Conservation (phyloP, 148 eudicot genomes). For the Tetragonia tetragonoides region DNA sequence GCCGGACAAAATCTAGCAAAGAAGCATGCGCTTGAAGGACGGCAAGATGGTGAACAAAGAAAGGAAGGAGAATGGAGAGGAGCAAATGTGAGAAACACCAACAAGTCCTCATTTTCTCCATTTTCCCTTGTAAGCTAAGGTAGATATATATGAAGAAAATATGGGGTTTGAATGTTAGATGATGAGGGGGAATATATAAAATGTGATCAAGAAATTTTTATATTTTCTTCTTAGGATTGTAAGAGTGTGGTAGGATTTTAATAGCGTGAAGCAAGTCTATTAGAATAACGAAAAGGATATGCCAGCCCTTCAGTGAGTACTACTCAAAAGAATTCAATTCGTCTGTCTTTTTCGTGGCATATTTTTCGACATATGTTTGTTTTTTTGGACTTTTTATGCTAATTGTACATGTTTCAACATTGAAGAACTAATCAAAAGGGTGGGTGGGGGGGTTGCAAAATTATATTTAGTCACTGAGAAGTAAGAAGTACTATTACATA, state of each 20-base stretch:
- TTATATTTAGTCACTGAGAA: no score
- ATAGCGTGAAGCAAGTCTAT: constrained; percentile 35
- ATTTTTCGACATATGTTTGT: background rate
- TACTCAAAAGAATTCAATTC: background rate
- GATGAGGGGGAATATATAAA: constrained; percentile 3
- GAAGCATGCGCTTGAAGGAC: constrained; percentile 16
- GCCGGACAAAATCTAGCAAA: constrained; percentile 39
- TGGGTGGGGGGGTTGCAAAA: no score
- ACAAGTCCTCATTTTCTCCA: constrained; percentile 22
- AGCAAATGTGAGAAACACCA: constrained; percentile 20
- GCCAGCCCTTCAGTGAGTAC: background rate
- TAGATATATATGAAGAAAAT: background rate
- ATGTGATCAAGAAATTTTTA: background rate
- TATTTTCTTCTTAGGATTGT: background rate
- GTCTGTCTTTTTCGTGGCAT: background rate
- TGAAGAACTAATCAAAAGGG: no score
- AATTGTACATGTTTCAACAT: no score
- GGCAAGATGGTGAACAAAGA: constrained; percentile 4
- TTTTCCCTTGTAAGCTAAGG: constrained; percentile 18
- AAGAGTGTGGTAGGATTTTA: constrained; percentile 15
- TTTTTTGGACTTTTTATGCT: background rate
- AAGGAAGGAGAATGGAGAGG: constrained; percentile 9
- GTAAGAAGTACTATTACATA: no score
- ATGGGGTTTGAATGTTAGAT: background rate
- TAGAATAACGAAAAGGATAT: constrained; percentile 17